Evolutionary conservation across 495 filamentous ascomycete species (phyloP), one percentile per base, ranked within the genome.

Genomic region (Penicillium psychrofluorescens): DNA sequence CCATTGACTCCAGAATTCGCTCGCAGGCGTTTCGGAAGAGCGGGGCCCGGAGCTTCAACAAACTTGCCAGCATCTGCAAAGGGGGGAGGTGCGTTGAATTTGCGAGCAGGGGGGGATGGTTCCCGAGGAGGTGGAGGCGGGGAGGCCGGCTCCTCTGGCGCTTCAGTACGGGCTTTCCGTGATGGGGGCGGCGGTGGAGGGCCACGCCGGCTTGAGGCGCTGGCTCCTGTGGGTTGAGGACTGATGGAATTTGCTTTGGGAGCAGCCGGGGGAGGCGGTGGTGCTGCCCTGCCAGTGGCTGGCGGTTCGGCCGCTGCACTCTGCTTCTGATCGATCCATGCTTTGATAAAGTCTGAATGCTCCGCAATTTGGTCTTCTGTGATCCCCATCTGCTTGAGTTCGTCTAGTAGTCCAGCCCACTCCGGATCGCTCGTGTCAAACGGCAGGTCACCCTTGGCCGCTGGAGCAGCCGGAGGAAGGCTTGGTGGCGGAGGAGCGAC

Each of bases 291-390:
- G 60, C 62, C 56, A 35, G 36, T 34, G 11, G 63, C 39, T 22
- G 57, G 45, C 28, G 59, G 45, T 30, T 53, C 43, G 51, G 65
- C 60, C 37, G 66, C 50, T 66, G 66, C 53, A 28, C 75, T 75
- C 61, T 91, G 86, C 53, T 88, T 80, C 61, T 92, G 77, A 50
- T 83, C 83, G 51, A 96, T 84, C 55, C 92, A 98, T 12, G 81
- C 74, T 62, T 91, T 88, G 62, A 97, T 98, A 53, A 96, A 97
- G 41, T 95, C 91, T 34, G 89, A 84, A 55, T 96, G 90, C 44
- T 94, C 86, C 42, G 79, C 82, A 44, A 97, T 92, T 52, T 92
- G 84, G 56, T 95, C 91, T 54, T 92, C 86, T 1, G 86, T 94
- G 36, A 96, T 86, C 4, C 91, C 92, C 82, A 95, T 89, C 27